Evolutionary conservation across 2,329 filamentous ascomycete species (phyloP).

Genomic region (Penicillium sp.): DNA sequence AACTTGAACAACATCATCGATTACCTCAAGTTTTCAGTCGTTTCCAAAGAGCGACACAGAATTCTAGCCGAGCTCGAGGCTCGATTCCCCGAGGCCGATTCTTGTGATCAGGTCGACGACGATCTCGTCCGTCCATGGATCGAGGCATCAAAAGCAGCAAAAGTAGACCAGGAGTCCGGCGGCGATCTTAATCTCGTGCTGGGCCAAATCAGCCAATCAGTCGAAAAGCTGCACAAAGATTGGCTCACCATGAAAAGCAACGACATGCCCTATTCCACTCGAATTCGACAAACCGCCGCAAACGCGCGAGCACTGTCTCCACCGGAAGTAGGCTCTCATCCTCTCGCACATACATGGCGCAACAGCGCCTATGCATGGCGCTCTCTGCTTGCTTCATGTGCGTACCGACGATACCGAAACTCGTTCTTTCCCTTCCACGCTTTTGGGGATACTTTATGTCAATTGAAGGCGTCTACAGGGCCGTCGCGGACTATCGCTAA

Average conservation of each 20-base stretch:
- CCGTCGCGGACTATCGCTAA: conserved; percentile 34
- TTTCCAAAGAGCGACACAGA: conserved; percentile 33
- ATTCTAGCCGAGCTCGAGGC: conserved; percentile 39
- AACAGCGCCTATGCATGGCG: conserved; percentile 38
- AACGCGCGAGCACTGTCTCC: conserved; percentile 36
- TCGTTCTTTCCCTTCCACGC: conserved; percentile 37
- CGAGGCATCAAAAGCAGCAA: conserved; percentile 28
- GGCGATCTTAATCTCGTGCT: conserved; percentile 27
- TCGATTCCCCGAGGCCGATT: conserved; percentile 30
- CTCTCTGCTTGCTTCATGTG: conserved; percentile 44
- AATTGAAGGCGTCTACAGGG: conserved; percentile 34
- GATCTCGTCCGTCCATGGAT: conserved; percentile 42
- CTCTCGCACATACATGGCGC: conserved; percentile 41
- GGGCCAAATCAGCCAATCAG: conserved; percentile 21
- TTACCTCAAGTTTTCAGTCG: conserved; percentile 49
- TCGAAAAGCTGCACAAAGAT: conserved; percentile 24
- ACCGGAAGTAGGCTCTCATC: conserved; percentile 36
- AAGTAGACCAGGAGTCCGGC: conserved; percentile 17
- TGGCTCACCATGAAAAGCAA: conserved; percentile 24
- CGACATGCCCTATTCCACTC: conserved; percentile 26
- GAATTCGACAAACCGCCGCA: conserved; percentile 35
- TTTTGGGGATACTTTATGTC: conserved; percentile 40
- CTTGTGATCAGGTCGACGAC: conserved; percentile 32
- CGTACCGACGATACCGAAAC: conserved; percentile 33
- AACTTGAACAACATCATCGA: conserved; percentile 49